phyloP scores from a whole-genome alignment of 805 yeast species.

The Jamesozyma piceae region DNA sequence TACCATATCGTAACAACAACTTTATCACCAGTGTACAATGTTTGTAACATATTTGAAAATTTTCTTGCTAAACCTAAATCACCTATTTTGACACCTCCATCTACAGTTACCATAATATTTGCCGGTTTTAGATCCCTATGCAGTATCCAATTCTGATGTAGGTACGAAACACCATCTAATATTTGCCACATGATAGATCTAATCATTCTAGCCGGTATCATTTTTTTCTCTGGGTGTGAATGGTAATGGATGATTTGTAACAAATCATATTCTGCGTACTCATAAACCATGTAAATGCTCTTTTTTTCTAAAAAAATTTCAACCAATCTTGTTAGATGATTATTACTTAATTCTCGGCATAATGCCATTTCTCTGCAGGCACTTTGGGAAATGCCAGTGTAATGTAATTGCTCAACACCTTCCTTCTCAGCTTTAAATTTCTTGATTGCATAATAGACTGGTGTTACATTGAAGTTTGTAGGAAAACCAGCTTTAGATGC shows the following conservation, averaged over 20 bases:
- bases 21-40: slow-evolving; percentile 84
- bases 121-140: slow-evolving; percentile 97
- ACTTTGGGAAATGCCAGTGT: slow-evolving; percentile 91
- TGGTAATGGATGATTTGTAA: slow-evolving; percentile 91
- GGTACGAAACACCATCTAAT: slow-evolving; percentile 77
- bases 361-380: slow-evolving; percentile 95
- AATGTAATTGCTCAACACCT: slow-evolving; percentile 71
- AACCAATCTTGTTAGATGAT: slow-evolving; percentile 67
- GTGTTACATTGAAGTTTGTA: slow-evolving; percentile 7
- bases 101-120: slow-evolving; percentile 86
- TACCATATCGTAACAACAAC: slow-evolving; percentile 97
- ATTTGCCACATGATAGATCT: slow-evolving; percentile 90
- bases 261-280: slow-evolving; percentile 91
- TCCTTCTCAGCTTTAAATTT: slow-evolving; percentile 92
- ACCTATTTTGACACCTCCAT: slow-evolving; percentile 90
- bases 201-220: slow-evolving; percentile 68
- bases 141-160: slow-evolving; percentile 93
- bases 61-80: slow-evolving; percentile 87
- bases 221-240: slow-evolving; percentile 75
- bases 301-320: slow-evolving; percentile 83
- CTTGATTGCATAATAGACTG: slow-evolving; percentile 68
- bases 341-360: slow-evolving; percentile 76
- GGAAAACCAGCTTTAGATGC: neutral
- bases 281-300: slow-evolving; percentile 89
- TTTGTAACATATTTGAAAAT: slow-evolving; percentile 78